These are phyloP conservation scores for Sabuloglossum arenarium DNA, from an alignment of 495 filamentous ascomycete genomes.

Conservation along the genomic window DNA sequence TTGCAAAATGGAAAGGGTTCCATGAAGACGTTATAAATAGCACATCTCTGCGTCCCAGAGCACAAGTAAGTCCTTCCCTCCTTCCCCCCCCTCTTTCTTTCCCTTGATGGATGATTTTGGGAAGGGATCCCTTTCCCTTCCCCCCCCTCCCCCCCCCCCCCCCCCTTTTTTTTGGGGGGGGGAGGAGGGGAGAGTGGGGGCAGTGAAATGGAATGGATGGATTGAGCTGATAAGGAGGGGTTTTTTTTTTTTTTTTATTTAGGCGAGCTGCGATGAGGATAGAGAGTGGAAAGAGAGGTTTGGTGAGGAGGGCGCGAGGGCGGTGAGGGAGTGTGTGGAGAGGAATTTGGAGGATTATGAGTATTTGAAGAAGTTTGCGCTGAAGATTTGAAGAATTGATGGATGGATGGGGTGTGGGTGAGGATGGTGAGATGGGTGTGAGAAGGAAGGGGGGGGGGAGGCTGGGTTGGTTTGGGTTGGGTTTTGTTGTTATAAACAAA, in stretches of 20 bases:
- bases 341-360: constrained; percentile 72
- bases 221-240: neutral
- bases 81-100: neutral
- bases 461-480: no score
- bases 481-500: no score
- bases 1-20: constrained; percentile 94
- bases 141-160: no score
- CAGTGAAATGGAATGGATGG: neutral
- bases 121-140: no score
- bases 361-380: constrained; percentile 75
- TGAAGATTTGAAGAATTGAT: constrained; percentile 43
- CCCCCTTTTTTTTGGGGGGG: no score
- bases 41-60: constrained; percentile 45
- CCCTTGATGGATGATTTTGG: neutral
- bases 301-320: constrained; percentile 50
- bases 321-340: constrained; percentile 58
- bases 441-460: no score
- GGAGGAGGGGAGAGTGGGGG: no score
- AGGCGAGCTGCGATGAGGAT: constrained; percentile 53
- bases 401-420: no score
- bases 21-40: constrained; percentile 84
- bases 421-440: no score
- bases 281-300: constrained; percentile 65
- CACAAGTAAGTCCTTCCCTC: constrained; percentile 36
- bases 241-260: constrained; percentile 14